Base-by-base conservation (phyloP, 305 asterid species). In the Solanum hybrid region DNA sequence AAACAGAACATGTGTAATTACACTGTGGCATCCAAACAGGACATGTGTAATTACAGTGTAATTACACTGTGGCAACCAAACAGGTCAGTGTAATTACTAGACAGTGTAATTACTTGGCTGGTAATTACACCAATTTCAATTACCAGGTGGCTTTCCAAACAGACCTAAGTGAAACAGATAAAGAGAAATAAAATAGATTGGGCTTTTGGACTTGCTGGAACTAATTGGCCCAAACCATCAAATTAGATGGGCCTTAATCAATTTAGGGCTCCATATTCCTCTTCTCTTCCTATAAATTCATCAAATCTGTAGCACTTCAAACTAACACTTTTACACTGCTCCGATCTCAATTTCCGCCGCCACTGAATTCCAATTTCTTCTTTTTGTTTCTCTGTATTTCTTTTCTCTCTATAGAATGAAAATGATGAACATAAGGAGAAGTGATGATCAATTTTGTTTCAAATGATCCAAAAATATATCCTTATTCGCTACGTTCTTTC, bases 401-500 rank as follows among this genome's bases (percentile, higher is more conserved):
- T 26, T 0, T 1, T 51, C 2, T 14, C 22, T 6, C 40, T 26
- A 10, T 9, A 69, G 90, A 86, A 84, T 89, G 95, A 92, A 93
- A 26, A 11, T 93, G 95, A 94, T 91, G 95, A 94, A 40, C 26
- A 73, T 31, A 88, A 75, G 91, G 60, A 19, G 2, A 31, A 2
- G 91, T 93, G 95, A 93, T 93, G 93, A 89, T 86, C 35, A 45
- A 77, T 34, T 51, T 11, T 42, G 34, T 36, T 40, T 94, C 93
- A 90, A 22, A 27, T 92, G 95, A 94, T 91, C 94, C 87, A 91
- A 2, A 82, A n/a, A 32, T 31, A 82, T 76, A 88, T 51, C 89
- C 86, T 88, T 81, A 40, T 81, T 94, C 91, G 95, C 95, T 94
- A 93, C 94, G 95, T 94, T 93, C 95, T 94, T 94, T 94, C 95